Evolutionary conservation across 768 basidiomycete genomes (phyloP).

Genomic region (Ramaria sp.): DNA sequence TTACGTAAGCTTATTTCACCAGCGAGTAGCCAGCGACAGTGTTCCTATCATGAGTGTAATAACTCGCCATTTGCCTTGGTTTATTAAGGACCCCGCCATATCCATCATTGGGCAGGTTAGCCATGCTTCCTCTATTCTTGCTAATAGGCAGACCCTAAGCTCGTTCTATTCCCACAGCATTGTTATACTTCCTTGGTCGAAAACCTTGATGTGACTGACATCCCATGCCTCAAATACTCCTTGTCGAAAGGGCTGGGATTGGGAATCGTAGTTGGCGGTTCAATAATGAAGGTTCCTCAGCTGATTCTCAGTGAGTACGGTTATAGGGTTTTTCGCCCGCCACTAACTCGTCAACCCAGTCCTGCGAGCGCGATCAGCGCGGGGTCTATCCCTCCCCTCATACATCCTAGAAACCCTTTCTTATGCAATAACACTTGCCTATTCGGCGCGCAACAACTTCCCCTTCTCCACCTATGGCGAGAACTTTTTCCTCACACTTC

Average conservation of each 20-base stretch:
- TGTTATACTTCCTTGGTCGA: conserved; percentile 87
- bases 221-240: conserved; percentile 82
- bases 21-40: not conserved
- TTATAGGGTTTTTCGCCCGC: not conserved
- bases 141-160: not conserved
- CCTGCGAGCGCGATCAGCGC: conserved; percentile 59
- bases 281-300: conserved; percentile 95
- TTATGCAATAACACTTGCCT: conserved; percentile 83
- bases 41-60: conserved; percentile 52
- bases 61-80: conserved; percentile 78
- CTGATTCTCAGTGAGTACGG: conserved; percentile 64
- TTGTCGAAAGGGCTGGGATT: conserved; percentile 88
- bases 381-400: conserved; percentile 78
- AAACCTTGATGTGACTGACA: conserved; percentile 67
- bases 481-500: conserved; percentile 85
- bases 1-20: not conserved
- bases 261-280: conserved; percentile 85
- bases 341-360: conserved; percentile 33
- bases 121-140: not conserved
- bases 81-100: conserved; percentile 71
- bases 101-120: conserved; percentile 73
- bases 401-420: conserved; percentile 86
- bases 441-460: conserved; percentile 75
- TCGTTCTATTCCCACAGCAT: conserved; percentile 38
- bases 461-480: conserved; percentile 98